phyloP scores from a whole-genome alignment of 495 filamentous ascomycete genomes.

The Thermothielavioides terrestris region DNA sequence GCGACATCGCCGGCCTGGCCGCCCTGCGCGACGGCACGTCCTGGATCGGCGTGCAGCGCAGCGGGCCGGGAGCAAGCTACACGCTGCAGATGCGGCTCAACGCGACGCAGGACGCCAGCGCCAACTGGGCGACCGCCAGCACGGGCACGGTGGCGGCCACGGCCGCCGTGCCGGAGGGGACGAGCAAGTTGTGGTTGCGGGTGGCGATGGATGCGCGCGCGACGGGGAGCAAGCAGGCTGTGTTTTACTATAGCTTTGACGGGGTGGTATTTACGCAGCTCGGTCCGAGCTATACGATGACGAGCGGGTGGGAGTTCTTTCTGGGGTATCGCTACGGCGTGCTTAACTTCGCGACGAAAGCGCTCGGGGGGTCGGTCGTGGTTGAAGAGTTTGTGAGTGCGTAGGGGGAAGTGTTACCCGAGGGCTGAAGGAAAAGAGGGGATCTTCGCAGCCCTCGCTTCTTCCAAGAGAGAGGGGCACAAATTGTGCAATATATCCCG shows the following conservation, averaged over 20 bases:
- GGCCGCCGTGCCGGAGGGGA: conserved; percentile 6
- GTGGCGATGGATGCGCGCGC: not conserved
- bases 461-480: too few relatives aligned
- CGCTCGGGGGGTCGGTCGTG: not conserved
- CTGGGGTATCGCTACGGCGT: not conserved
- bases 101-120: conserved; percentile 15
- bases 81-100: too few relatives aligned
- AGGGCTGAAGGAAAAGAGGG: too few relatives aligned
- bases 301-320: not conserved
- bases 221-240: not conserved
- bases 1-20: conserved; percentile 43
- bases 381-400: not conserved
- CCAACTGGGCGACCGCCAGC: conserved; percentile 33
- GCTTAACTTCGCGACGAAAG: not conserved
- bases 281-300: not conserved
- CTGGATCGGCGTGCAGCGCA: conserved; percentile 39
- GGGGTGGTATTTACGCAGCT: not conserved
- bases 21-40: conserved; percentile 43
- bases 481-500: too few relatives aligned
- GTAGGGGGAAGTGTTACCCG: too few relatives aligned
- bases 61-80: too few relatives aligned
- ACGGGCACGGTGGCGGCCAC: conserved; percentile 32
- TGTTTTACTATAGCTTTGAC: not conserved
- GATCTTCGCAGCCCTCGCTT: too few relatives aligned
- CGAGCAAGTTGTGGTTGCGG: conserved; percentile 24